Conservation (phyloP, 2,329 filamentous ascomycete species). For the Endoconidiophora polonica region DNA sequence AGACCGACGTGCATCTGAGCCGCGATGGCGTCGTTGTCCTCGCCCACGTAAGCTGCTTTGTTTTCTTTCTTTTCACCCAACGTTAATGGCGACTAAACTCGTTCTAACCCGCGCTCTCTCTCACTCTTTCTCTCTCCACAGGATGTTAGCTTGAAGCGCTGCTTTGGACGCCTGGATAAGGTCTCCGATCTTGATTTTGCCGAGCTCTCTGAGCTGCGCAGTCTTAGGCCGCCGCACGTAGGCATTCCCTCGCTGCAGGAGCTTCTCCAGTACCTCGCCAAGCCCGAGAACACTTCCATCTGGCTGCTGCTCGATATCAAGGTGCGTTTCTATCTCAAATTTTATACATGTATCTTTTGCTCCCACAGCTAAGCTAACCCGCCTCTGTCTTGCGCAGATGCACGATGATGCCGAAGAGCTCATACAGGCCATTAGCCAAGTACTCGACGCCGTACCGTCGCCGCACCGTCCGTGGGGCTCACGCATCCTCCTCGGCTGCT, state of each 20-base stretch:
- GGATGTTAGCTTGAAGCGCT: conserved; percentile 63
- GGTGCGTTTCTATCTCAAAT: conserved; percentile 25
- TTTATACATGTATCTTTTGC: background rate
- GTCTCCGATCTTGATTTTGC: conserved; percentile 64
- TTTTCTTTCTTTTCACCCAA: background rate
- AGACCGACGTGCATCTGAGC: conserved; percentile 76
- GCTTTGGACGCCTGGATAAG: conserved; percentile 58
- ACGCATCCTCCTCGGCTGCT: conserved; percentile 65
- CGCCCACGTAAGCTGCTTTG: conserved; percentile 45
- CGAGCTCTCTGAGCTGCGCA: conserved; percentile 52
- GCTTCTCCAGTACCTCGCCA: conserved; percentile 52
- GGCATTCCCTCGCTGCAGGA: conserved; percentile 60
- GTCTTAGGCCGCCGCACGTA: conserved; percentile 48
- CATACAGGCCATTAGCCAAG: conserved; percentile 50
- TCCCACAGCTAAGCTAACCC: background rate
- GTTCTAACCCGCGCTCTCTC: no score
- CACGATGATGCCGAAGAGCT: conserved; percentile 55
- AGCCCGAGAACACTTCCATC: conserved; percentile 46
- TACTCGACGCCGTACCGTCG: conserved; percentile 36
- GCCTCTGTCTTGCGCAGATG: conserved; percentile 28
- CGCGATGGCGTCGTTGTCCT: conserved; percentile 72
- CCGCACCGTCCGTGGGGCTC: conserved; percentile 46
- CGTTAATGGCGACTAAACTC: no score
- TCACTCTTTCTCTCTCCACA: conserved; percentile 19
- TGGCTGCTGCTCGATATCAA: conserved; percentile 88